Percentiles rank a stretch among this genome's conserved stretches.
These are phyloP conservation scores for Fusarium goolgardi DNA, from an alignment of 2,329 filamentous ascomycete genomes.

Conservation along the genomic window DNA sequence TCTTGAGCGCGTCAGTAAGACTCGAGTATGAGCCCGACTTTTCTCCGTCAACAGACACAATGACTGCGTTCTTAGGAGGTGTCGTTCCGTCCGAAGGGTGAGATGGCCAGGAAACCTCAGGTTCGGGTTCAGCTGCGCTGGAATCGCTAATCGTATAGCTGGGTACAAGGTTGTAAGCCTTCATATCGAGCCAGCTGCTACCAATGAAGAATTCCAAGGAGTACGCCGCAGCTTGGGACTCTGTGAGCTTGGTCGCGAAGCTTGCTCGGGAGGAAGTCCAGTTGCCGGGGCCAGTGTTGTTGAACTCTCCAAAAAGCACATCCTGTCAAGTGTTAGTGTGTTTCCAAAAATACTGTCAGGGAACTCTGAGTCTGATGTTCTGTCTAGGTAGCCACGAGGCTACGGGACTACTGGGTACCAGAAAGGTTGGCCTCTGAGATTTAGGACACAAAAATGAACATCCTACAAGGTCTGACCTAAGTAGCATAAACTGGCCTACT, in stretches of 20 bases:
- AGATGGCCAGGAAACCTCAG: conserved; percentile 24
- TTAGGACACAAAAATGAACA: too few species aligned
- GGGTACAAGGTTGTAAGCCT: conserved; percentile 39
- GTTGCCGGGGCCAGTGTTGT: conserved; percentile 61
- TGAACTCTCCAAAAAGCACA: conserved; percentile 68
- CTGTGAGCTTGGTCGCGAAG: conserved; percentile 40
- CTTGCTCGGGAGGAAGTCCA: conserved; percentile 38
- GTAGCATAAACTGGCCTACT: too few species aligned
- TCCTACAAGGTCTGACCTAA: too few species aligned
- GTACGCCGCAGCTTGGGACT: conserved; percentile 36
- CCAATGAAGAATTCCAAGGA: conserved; percentile 36
- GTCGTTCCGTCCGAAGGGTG: conserved; percentile 55
- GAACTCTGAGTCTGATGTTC: too few species aligned
- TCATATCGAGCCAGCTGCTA: conserved; percentile 44
- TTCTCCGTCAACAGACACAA: conserved; percentile 52
- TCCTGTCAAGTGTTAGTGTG: conserved; percentile 37
- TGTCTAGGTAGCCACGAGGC: too few species aligned
- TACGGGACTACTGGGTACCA: too few species aligned
- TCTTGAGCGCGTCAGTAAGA: conserved; percentile 48
- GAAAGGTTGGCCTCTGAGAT: too few species aligned
- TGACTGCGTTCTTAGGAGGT: conserved; percentile 55
- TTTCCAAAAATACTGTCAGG: not conserved
- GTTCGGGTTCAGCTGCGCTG: conserved; percentile 7
- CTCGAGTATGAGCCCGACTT: conserved; percentile 46
- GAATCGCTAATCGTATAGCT: conserved; percentile 35